These are phyloP conservation scores for Capniomyces stellatus DNA, from an alignment of 371 early-diverging fungal genomes.

Conservation along the genomic window DNA sequence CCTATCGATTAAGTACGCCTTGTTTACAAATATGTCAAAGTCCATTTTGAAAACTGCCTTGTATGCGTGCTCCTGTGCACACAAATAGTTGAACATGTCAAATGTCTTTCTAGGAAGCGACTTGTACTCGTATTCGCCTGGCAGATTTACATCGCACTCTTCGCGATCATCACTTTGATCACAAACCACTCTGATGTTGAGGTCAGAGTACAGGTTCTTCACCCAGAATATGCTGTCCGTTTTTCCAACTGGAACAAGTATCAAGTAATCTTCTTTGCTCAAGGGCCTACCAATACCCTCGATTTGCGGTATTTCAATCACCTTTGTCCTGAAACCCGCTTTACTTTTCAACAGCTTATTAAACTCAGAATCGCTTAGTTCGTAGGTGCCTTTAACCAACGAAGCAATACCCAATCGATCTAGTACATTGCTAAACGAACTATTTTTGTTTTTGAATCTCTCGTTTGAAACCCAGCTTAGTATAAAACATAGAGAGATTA, in stretches of 20 bases:
- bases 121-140: background rate
- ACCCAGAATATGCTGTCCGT: background rate
- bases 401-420: no score
- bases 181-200: background rate
- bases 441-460: no score
- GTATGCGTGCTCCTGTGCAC: background rate
- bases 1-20: background rate
- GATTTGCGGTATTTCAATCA: no score
- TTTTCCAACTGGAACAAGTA: background rate
- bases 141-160: background rate
- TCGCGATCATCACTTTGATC: background rate
- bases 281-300: no score
- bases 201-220: background rate
- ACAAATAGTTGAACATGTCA: background rate
- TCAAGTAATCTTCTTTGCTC: background rate
- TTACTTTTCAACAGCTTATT: no score
- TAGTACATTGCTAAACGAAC: no score
- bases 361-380: no score
- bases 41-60: background rate
- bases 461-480: no score
- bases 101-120: background rate
- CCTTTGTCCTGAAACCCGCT: no score
- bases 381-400: no score
- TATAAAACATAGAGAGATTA: no score
- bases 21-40: background rate